Evolutionary conservation across 805 yeast species (phyloP).

Genomic region (Suhomyces vadensis): DNA sequence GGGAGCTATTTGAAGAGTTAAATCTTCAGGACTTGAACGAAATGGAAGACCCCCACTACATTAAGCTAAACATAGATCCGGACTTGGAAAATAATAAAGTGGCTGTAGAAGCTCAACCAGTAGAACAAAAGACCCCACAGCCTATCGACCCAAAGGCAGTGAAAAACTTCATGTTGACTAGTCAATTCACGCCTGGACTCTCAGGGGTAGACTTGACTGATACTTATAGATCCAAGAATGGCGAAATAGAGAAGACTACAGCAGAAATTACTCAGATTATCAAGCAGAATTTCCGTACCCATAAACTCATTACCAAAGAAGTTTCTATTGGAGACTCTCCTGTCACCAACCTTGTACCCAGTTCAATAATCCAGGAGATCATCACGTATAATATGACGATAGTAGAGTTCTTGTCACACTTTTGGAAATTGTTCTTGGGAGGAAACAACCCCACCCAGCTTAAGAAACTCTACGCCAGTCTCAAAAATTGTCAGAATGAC

Average conservation of each 20-base stretch:
- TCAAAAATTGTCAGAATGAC: conserved; percentile 35
- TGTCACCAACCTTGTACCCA: conserved; percentile 36
- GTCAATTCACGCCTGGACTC: conserved; percentile 15
- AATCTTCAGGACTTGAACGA: conserved; percentile 54
- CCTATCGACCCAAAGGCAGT: conserved; percentile 19
- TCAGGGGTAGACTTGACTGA: conserved; percentile 28
- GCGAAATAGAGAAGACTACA: conserved; percentile 44
- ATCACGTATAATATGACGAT: conserved; percentile 39
- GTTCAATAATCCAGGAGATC: conserved; percentile 31
- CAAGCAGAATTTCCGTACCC: conserved; percentile 55
- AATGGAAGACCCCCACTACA: conserved; percentile 48
- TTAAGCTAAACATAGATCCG: conserved; percentile 45
- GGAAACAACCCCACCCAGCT: conserved; percentile 40
- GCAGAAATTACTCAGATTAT: conserved; percentile 48
- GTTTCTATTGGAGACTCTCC: conserved; percentile 14
- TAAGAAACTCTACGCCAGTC: conserved; percentile 37
- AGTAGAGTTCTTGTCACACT: conserved; percentile 45
- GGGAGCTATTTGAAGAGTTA: conserved; percentile 42
- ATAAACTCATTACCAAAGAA: conserved; percentile 34
- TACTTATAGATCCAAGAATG: conserved; percentile 29
- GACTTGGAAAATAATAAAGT: conserved; percentile 17
- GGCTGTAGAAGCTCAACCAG: conserved; percentile 25
- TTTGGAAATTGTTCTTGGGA: conserved; percentile 40
- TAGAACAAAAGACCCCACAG: conserved; percentile 10
- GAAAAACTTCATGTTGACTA: conserved; percentile 18